These are phyloP conservation scores for Rhizophagus prolifer DNA, from an alignment of 192 early-diverging fungal species.

Conservation along the genomic window DNA sequence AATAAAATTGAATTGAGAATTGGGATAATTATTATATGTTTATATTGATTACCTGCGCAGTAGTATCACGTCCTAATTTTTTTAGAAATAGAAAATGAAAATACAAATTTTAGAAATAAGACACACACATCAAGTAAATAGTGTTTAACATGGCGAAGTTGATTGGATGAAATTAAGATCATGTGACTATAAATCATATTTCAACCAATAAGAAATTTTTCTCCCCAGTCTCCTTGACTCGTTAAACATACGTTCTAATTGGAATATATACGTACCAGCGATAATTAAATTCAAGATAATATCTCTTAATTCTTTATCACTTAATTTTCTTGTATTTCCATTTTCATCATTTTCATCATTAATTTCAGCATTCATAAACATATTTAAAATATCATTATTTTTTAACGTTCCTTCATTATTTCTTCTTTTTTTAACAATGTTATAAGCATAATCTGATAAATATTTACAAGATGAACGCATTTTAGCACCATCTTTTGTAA, in stretches of 20 bases:
- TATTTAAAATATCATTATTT: constrained; percentile 37
- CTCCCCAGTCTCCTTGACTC: no score
- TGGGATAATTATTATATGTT: no score
- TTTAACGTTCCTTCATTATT: constrained; percentile 25
- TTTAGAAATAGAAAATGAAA: no score
- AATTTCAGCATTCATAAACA: constrained; percentile 46
- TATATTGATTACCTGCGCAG: constrained; percentile 41
- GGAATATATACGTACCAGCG: no score
- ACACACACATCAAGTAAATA: no score
- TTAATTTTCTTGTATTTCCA: constrained; percentile 38
- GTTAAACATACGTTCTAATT: no score
- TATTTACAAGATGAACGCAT: constrained; percentile 30
- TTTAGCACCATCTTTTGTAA: constrained; percentile 25
- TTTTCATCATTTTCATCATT: constrained; percentile 29
- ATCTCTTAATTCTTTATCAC: constrained; percentile 45
- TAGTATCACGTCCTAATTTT: constrained; percentile 56
- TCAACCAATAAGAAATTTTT: no score
- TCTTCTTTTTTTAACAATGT: constrained; percentile 30
- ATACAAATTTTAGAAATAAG: no score
- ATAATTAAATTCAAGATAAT: constrained; percentile 46
- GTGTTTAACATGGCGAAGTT: no score
- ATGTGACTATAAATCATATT: no score
- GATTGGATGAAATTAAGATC: no score
- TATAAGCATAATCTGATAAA: constrained; percentile 38
- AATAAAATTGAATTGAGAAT: no score